A percentile compares a stretch with the other conserved stretches of the same genome.
Evolutionary conservation across 768 basidiomycete species (phyloP).

Genomic region (Suillus tomentosus): DNA sequence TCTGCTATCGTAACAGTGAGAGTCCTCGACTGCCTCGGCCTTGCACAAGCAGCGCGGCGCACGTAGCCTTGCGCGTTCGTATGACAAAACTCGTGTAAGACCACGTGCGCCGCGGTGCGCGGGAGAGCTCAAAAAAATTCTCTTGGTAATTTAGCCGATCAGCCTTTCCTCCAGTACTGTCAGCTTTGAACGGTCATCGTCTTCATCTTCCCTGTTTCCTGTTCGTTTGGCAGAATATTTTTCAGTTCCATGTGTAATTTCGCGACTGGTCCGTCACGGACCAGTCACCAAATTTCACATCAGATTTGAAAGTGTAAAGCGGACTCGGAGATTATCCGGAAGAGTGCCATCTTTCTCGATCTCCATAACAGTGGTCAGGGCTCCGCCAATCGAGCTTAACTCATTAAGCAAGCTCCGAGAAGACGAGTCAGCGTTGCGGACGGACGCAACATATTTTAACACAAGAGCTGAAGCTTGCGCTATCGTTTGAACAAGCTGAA

Average conservation of each 20-base stretch:
- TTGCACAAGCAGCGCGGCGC: too few species aligned
- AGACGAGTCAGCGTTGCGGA: not conserved
- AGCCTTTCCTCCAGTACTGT: too few species aligned
- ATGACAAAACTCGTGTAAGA: too few species aligned
- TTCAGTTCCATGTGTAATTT: not conserved
- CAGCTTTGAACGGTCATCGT: slow-evolving; percentile 2
- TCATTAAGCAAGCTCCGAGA: not conserved
- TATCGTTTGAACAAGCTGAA: slow-evolving; percentile 3
- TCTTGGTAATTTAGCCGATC: too few species aligned
- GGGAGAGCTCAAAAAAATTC: too few species aligned
- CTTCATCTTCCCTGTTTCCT: not conserved
- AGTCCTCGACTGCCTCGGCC: too few species aligned
- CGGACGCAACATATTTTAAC: slow-evolving; percentile 3
- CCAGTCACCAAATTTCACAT: not conserved
- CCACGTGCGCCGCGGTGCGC: too few species aligned
- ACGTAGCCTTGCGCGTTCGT: too few species aligned
- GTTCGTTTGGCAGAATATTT: not conserved
- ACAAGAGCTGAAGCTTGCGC: not conserved
- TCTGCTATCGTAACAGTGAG: too few species aligned
- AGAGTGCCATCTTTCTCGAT: not conserved
- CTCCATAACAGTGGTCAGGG: not conserved
- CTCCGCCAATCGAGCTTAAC: not conserved
- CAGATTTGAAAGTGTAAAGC: not conserved
- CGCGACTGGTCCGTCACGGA: not conserved
- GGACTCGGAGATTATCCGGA: not conserved